These are phyloP conservation scores for Gillenia trifoliata DNA, from an alignment of 306 rosid genomes.

Conservation along the genomic window DNA sequence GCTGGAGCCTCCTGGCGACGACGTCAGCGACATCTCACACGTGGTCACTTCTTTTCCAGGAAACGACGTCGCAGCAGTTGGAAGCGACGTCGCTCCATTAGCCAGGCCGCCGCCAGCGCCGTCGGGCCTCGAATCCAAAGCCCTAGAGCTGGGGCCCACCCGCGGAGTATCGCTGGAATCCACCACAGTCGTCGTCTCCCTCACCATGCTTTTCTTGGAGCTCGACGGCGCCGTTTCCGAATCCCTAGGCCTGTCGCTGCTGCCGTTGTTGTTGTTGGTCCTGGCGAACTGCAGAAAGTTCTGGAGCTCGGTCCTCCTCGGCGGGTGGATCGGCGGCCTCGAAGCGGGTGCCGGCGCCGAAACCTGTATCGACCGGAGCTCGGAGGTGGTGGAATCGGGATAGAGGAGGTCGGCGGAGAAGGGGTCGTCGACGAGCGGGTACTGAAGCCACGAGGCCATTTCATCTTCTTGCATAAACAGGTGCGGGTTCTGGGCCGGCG, in stretches of 20 bases:
- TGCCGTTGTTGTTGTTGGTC: not conserved
- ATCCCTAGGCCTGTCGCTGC: not conserved
- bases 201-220: conserved; percentile 30
- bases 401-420: conserved; percentile 49
- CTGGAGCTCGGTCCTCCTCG: conserved; percentile 25
- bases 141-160: conserved; percentile 11
- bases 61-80: not conserved
- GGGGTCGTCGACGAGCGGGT: conserved; percentile 57
- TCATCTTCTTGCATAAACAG: conserved; percentile 76
- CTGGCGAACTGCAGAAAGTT: conserved; percentile 38
- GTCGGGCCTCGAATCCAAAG: conserved; percentile 17
- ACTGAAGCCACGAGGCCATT: conserved; percentile 68
- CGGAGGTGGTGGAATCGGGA: conserved; percentile 22
- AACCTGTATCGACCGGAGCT: conserved; percentile 14
- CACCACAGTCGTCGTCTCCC: conserved; percentile 38
- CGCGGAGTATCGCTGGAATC: conserved; percentile 54
- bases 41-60: conserved; percentile 27
- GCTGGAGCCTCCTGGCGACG: conserved; percentile 51
- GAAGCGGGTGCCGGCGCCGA: not conserved
- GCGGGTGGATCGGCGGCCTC: conserved; percentile 43
- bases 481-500: conserved; percentile 20
- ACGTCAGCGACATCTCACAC: conserved; percentile 43
- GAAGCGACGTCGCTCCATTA: conserved; percentile 6
- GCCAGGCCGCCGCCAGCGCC: conserved; percentile 17
- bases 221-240: conserved; percentile 18